Percentiles rank a stretch among this genome's conserved stretches.
These are phyloP conservation scores for Juncus effusus DNA, from an alignment of 176 grass and related monocot species.

Conservation along the genomic window DNA sequence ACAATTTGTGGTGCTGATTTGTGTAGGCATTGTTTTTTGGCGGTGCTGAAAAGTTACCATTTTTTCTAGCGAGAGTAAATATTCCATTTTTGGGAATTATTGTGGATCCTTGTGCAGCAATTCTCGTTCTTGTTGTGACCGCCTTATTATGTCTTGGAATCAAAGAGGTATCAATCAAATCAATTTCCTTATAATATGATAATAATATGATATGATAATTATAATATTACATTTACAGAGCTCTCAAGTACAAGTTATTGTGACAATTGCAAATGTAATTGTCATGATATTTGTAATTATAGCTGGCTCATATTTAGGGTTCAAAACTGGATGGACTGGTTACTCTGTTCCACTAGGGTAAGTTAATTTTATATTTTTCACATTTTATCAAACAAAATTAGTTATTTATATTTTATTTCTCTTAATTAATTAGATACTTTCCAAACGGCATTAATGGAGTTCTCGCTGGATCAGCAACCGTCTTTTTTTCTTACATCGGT, in stretches of 20 bases:
- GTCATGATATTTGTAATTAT: slow-evolving; percentile 80
- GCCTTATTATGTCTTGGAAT: slow-evolving; percentile 79
- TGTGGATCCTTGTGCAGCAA: slow-evolving; percentile 84
- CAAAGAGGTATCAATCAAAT: slow-evolving; percentile 56
- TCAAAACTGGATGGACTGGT: slow-evolving; percentile 70
- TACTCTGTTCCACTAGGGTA: slow-evolving; percentile 67
- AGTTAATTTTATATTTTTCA: slow-evolving; percentile 20
- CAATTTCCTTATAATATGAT: neutral
- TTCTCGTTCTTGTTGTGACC: slow-evolving; percentile 82
- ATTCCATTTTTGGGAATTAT: slow-evolving; percentile 55
- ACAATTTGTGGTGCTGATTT: neutral
- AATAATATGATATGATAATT: neutral
- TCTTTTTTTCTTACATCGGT: slow-evolving; percentile 93
- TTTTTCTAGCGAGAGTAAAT: slow-evolving; percentile 54
- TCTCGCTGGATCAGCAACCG: slow-evolving; percentile 73
- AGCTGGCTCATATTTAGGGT: slow-evolving; percentile 82
- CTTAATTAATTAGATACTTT: slow-evolving; percentile 55
- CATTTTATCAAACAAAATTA: slow-evolving; percentile 12
- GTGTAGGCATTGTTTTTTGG: slow-evolving; percentile 84
- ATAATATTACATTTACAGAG: slow-evolving; percentile 45
- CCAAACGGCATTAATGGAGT: slow-evolving; percentile 63
- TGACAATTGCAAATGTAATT: slow-evolving; percentile 65
- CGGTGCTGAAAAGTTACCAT: slow-evolving; percentile 67
- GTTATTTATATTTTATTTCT: slow-evolving; percentile 20
- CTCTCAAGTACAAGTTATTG: slow-evolving; percentile 67